phyloP scores from a whole-genome alignment of 169 alveolate genomes.

The Theileria annulata region DNA sequence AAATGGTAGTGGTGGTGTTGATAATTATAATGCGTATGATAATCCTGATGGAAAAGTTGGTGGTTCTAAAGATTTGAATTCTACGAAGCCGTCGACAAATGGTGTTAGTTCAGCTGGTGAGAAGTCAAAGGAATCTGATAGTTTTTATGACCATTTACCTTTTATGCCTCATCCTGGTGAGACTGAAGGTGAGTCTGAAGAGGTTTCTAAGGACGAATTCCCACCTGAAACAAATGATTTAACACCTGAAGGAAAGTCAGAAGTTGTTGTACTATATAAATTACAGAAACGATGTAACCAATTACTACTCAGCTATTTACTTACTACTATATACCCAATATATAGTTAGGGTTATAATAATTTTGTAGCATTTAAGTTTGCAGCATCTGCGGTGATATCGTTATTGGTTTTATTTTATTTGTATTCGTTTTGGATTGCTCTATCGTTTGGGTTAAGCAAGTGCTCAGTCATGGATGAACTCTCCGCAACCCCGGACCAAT shows the following conservation, averaged over 20 bases:
- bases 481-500: slow-evolving; percentile 62
- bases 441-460: slow-evolving; percentile 63
- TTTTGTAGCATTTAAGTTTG: slow-evolving; percentile 48
- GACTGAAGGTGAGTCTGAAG: slow-evolving; percentile 71
- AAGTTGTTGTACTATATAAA: slow-evolving; percentile 64
- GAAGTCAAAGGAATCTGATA: too few relatives aligned
- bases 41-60: neutral
- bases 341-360: neutral
- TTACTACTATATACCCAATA: neutral
- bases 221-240: slow-evolving; percentile 67
- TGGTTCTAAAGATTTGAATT: neutral
- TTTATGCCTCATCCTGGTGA: slow-evolving; percentile 67
- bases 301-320: neutral
- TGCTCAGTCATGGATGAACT: slow-evolving; percentile 64
- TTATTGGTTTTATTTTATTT: slow-evolving; percentile 45
- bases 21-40: neutral
- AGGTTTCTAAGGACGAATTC: slow-evolving; percentile 64
- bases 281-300: slow-evolving; percentile 58
- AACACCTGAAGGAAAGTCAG: slow-evolving; percentile 60
- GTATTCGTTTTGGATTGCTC: slow-evolving; percentile 66
- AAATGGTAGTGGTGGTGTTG: neutral
- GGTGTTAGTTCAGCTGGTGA: too few relatives aligned
- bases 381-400: slow-evolving; percentile 51
- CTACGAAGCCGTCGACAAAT: neutral
- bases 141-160: slow-evolving; percentile 56